Evolutionary conservation across 2,329 filamentous ascomycete species (phyloP), one percentile per base, ranked within the genome.

Genomic region (Cladophialophora carrionii): DNA sequence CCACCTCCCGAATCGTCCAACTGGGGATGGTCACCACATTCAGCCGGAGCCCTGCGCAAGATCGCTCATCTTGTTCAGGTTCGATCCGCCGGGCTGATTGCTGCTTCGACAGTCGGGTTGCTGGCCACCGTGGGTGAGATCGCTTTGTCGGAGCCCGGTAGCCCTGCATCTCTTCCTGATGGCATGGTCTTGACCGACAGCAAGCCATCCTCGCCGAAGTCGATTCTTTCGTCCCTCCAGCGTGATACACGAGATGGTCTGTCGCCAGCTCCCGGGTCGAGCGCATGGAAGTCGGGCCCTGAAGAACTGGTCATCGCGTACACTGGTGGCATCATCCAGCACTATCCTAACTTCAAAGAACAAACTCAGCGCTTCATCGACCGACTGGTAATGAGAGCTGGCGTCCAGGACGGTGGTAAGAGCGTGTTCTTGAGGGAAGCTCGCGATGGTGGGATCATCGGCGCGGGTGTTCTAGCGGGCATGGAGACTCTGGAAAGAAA

Each of bases 241-340:
- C 63, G 57, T 22, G 61, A 67, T 32, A 55, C 43, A 31, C 43
- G 64, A 34, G 57, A 65, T 29, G 66, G 64, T 1, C 58, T 71
- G 2, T 69, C 68, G 29, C 66, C 65, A 14, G 73, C 74, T 46
- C 70, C 70, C 10, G 70, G 70, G 66, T 71, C 9, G 52, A 69
- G 22, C 29, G 57, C 61, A 10, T 66, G 62, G 54, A 71, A 63
- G 48, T 68, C 78, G 4, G 78, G 77, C 7, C 76, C 78, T 0
- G 82, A 86, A 66, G 88, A 91, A 71, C 76, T 94, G 32, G 87
- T 91, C 1, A 88, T 93, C 24, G 90, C 90, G 0, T 93, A 91
- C 73, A 92, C 90, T 0, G 90, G 90, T 34, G 89, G 90, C 6
- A 92, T 90, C 72, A 93, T 93, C 65, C 85, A 87, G n/a, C 87